Conservation (phyloP, 139 green algal genomes). For the Chlamydomonas schloesseri region DNA sequence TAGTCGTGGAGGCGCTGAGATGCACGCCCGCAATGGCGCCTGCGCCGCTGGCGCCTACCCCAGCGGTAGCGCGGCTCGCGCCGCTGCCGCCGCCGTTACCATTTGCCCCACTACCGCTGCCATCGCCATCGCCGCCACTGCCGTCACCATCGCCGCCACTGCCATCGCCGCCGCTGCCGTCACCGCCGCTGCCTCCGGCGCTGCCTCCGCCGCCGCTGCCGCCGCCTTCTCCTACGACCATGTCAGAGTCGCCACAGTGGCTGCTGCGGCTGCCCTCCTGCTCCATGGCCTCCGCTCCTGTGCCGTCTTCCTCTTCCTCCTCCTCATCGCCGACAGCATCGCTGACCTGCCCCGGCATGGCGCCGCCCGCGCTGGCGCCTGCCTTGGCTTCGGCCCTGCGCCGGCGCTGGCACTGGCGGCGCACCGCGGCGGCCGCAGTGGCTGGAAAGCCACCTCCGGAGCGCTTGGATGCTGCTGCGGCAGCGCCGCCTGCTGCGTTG, state of each 20-base stretch:
- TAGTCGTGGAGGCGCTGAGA: too few species aligned
- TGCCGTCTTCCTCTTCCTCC: neutral
- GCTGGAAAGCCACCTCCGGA: neutral
- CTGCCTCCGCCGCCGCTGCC: constrained; percentile 2
- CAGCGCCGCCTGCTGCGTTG: too few species aligned
- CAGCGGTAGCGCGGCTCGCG: neutral
- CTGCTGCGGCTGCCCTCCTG: constrained; percentile 39
- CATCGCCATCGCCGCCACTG: neutral
- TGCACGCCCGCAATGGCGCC: too few species aligned
- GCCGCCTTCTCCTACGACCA: neutral
- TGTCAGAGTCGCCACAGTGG: constrained; percentile 25
- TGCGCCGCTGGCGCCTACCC: neutral
- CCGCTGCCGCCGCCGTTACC: neutral
- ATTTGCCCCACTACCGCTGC: neutral
- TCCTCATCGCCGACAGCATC: neutral
- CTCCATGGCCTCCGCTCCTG: neutral
- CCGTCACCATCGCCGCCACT: neutral
- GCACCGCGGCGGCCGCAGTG: neutral
- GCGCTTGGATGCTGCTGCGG: too few species aligned
- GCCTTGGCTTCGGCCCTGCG: too few species aligned
- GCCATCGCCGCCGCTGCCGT: neutral
- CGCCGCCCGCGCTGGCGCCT: too few species aligned
- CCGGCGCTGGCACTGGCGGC: neutral
- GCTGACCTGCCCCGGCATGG: too few species aligned
- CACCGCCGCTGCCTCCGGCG: neutral